phyloP scores from a whole-genome alignment of 2,329 filamentous ascomycete species.

The Nemania serpens region DNA sequence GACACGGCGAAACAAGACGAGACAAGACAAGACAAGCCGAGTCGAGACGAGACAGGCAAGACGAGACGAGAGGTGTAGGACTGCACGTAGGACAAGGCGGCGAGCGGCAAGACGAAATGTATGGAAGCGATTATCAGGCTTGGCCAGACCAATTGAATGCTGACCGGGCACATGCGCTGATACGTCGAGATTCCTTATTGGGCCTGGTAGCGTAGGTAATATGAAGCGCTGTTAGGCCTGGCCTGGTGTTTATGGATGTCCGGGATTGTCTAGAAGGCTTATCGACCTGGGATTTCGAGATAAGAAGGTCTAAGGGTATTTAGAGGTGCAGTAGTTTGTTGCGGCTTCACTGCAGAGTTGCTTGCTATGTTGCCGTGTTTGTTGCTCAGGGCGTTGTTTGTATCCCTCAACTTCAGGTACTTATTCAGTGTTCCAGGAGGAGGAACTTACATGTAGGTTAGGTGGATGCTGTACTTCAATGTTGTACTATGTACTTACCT shows the following conservation, averaged over 20 bases:
- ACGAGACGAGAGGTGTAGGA: slow-evolving; percentile 12
- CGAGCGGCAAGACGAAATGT: slow-evolving; percentile 8
- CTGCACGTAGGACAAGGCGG: not conserved
- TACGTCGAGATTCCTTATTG: slow-evolving; percentile 10
- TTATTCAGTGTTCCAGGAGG: no score
- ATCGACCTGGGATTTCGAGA: no score
- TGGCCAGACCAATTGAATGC: slow-evolving; percentile 22
- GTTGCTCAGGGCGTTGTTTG: no score
- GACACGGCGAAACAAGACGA: not conserved
- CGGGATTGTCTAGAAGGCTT: no score
- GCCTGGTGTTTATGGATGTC: not conserved
- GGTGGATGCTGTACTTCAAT: no score
- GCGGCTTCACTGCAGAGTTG: no score
- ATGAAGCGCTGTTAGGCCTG: not conserved
- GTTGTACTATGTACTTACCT: no score
- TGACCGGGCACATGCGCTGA: slow-evolving; percentile 13
- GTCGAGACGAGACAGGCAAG: slow-evolving; percentile 2
- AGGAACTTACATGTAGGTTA: not conserved
- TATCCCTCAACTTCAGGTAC: no score
- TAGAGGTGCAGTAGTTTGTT: no score
- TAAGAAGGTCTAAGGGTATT: no score
- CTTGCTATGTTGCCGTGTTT: no score
- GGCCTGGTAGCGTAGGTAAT: not conserved
- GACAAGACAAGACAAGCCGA: not conserved
- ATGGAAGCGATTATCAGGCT: slow-evolving; percentile 9